Evolutionary conservation across 2,329 filamentous ascomycete species (phyloP).

Genomic region (Fusarium euwallaceae): DNA sequence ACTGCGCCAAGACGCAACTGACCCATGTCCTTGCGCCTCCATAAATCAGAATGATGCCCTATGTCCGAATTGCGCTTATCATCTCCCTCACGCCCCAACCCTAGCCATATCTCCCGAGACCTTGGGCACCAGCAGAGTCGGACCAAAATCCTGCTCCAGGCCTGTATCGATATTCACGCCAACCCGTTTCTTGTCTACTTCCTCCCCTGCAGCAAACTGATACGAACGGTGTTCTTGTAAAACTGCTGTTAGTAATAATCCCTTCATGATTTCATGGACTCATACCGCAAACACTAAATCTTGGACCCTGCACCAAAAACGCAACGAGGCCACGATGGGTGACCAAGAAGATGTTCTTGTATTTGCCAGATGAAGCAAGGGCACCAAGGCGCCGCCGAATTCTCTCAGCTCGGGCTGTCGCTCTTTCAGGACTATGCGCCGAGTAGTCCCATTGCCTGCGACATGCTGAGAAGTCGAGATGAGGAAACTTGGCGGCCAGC

Average conservation of each 20-base stretch:
- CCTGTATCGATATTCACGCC: conserved; percentile 34
- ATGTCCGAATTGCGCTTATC: too few species aligned
- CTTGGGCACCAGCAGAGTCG: conserved; percentile 24
- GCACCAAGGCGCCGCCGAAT: conserved; percentile 27
- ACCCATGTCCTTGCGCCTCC: neutral
- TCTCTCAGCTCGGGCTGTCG: conserved; percentile 36
- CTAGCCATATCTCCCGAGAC: neutral
- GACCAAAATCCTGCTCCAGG: conserved; percentile 35
- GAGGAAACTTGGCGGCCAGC: conserved; percentile 30
- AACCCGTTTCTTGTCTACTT: conserved; percentile 6
- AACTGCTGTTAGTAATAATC: neutral
- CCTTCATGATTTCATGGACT: fast-evolving
- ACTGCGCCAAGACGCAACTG: neutral
- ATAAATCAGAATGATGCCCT: neutral
- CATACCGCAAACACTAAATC: conserved; percentile 41
- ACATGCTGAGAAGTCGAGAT: conserved; percentile 38
- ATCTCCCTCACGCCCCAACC: neutral
- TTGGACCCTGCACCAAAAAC: conserved; percentile 33
- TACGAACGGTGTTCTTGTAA: conserved; percentile 34
- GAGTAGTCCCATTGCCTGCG: conserved; percentile 37
- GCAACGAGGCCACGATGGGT: conserved; percentile 41
- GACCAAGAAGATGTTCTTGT: conserved; percentile 36
- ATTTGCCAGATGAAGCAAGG: conserved; percentile 13
- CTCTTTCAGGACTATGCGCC: conserved; percentile 22
- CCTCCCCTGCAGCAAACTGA: conserved; percentile 20